Base-by-base conservation (phyloP, 2,329 filamentous ascomycete species). In the Fusarium devonianum region DNA sequence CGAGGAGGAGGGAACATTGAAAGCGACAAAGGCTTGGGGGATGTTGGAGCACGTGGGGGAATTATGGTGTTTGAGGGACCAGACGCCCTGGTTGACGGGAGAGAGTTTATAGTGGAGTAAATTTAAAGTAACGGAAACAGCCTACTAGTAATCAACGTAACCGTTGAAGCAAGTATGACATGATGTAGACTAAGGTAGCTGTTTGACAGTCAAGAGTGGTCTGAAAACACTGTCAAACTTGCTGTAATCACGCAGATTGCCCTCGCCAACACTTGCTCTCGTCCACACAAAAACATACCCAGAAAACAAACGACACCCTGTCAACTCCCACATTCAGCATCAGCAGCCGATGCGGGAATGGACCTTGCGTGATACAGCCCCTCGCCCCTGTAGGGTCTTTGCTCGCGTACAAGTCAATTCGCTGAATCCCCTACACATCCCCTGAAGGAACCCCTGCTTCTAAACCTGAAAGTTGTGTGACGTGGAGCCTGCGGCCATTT, bases 1-100 rank as follows among this genome's bases (percentile, higher is more conserved):
- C 45, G 53, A 56, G 39, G 43, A 47, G 21, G 35, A 48, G 40
- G 49, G 36, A 57, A 60, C 53, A 60, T 57, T 42, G 56, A 55
- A 47, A 34, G 26, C n/a, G 38, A 18, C 22, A 35, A 30, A 4
- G 28, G 25, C 33, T n/a, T n/a, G 30, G 43, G 35, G 48, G 52
- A 42, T 42, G 36, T 53, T 33, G 43, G 46, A 46, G 44, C 42
- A 45, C 42, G 53, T 50, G 44, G 46, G 45, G 35, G 32, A 36
- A 29, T 25, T 26, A 33, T 34, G 37, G n/a, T n/a, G 25, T 35
- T 37, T 29, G 51, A 59, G 23, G 33, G 21, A 53, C 28, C 39
- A 48, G 35, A n/a, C 16, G 33, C 37, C 49, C 38, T 56, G 19
- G 39, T 36, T 39, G 23, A 35, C 39, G 22, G 21, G 42, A 51